phyloP scores from a whole-genome alignment of 768 basidiomycete species.

The Exidia glandulosa region DNA sequence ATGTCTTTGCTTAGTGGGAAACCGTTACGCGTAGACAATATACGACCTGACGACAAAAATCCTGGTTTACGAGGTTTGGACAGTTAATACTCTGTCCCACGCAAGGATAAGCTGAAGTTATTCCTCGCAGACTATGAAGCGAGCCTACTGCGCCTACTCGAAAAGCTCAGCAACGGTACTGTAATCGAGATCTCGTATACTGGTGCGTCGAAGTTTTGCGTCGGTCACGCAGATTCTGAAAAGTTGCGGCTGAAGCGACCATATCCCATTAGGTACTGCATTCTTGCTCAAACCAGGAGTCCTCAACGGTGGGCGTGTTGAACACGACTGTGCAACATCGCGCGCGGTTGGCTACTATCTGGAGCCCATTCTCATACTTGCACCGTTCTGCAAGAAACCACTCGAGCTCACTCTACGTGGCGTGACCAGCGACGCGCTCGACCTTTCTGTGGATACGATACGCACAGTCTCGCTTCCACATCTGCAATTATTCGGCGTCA shows the following conservation, averaged over 20 bases:
- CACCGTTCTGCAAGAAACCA: slow-evolving; percentile 85
- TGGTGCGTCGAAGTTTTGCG: slow-evolving; percentile 38
- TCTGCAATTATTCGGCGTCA: slow-evolving; percentile 80
- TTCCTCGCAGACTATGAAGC: slow-evolving; percentile 85
- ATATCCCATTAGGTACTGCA: slow-evolving; percentile 56
- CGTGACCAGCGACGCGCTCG: slow-evolving; percentile 85
- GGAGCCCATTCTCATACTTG: slow-evolving; percentile 81
- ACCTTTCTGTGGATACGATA: slow-evolving; percentile 81
- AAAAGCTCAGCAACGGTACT: slow-evolving; percentile 89
- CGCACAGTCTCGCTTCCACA: slow-evolving; percentile 87
- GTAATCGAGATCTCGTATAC: slow-evolving; percentile 94
- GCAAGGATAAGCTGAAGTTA: neutral
- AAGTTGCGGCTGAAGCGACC: slow-evolving; percentile 1
- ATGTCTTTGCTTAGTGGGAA: slow-evolving; percentile 87
- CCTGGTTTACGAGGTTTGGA: slow-evolving; percentile 80
- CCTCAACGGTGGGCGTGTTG: slow-evolving; percentile 68
- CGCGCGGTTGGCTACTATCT: slow-evolving; percentile 91
- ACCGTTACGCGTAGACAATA: slow-evolving; percentile 71
- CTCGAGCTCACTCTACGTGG: slow-evolving; percentile 74
- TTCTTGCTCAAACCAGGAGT: slow-evolving; percentile 88
- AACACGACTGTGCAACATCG: slow-evolving; percentile 82
- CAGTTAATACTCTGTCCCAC: neutral
- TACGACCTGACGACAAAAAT: slow-evolving; percentile 85
- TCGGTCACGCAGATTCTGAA: neutral
- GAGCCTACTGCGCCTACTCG: slow-evolving; percentile 74